These are phyloP conservation scores for Didymella sp. DNA, from an alignment of 2,329 filamentous ascomycete species.

Conservation along the genomic window DNA sequence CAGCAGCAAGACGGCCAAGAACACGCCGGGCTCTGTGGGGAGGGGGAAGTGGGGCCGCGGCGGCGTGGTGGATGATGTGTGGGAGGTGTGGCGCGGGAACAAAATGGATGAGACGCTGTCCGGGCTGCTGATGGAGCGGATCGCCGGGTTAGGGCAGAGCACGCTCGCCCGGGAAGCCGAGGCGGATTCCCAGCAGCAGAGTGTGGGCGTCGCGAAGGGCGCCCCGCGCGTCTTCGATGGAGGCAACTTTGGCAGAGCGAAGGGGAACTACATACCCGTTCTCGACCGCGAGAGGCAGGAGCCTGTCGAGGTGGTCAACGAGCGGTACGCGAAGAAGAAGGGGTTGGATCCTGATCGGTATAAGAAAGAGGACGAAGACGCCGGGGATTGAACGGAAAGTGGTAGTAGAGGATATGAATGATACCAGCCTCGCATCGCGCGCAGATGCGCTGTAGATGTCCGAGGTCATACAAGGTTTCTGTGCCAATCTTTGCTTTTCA, in stretches of 20 bases:
- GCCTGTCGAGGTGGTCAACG: constrained; percentile 67
- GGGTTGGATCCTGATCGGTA: constrained; percentile 45
- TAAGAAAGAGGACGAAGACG: constrained; percentile 35
- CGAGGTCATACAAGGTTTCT: too few relatives aligned
- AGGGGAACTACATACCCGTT: constrained; percentile 65
- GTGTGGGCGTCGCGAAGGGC: constrained; percentile 30
- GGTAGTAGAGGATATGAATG: too few relatives aligned
- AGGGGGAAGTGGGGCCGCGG: constrained; percentile 47
- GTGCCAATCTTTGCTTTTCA: too few relatives aligned
- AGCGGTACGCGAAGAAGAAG: constrained; percentile 62
- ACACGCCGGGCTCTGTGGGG: constrained; percentile 25
- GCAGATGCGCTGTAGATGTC: too few relatives aligned
- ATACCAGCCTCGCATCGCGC: too few relatives aligned
- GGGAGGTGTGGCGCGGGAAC: constrained; percentile 80
- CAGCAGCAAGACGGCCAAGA: constrained; percentile 16
- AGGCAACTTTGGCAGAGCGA: constrained; percentile 60
- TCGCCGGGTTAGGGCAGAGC: constrained; percentile 52
- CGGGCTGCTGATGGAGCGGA: constrained; percentile 72
- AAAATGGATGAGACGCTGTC: constrained; percentile 93
- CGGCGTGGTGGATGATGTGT: constrained; percentile 63
- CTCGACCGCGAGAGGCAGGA: constrained; percentile 64
- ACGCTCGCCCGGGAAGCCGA: constrained; percentile 30
- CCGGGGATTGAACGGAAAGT: constrained; percentile 44
- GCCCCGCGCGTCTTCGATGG: constrained; percentile 66
- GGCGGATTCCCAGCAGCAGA: constrained; percentile 9